Base-by-base conservation (phyloP, 2,329 filamentous ascomycete genomes). In the Xylariaceae sp. region DNA sequence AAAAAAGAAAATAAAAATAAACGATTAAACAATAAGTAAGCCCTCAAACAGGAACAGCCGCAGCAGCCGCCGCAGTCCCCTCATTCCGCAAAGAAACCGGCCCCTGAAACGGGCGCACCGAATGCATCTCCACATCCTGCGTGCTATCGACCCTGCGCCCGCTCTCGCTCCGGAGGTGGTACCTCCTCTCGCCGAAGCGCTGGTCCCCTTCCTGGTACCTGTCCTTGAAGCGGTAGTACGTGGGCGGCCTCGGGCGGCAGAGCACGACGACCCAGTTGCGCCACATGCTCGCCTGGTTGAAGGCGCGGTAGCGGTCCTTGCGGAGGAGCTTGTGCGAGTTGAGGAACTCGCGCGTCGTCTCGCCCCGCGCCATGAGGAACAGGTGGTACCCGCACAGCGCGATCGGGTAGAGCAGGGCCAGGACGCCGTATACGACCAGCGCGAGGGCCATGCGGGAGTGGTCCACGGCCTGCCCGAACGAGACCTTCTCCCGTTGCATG, bases 291-390 rank as follows among this genome's bases (percentile, higher is more conserved):
- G 81, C 82, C 56, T 94, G 88, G 2, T 81, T 89, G 54, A 94
- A 98, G 2, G 92, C 88, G 30, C 89, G 74, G 63, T 95, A 94
- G 9, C 92, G 80, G 60, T 98, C 90, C 53, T 84, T 83, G 66
- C 92, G 94, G 47, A 83, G 69, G 60, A 98, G 97, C 63, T 97
- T 97, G 64, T 95, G 88, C 4, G 85, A 89, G 64, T 94, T 95
- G 49, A 98, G 78, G 61, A 95, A 96, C 64, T 98, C 92, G 51
- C 92, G 76, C 1, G 92, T 98, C 0, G 90, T 98, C 68, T 98
- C 90, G 34, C 90, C 92, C 21, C 90, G 76, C 5, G 80, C 84
- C 67, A 94, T 88, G 30, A 98, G 73, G 66, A 94, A 96, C 32
- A 97, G 59, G 64, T 98, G 92, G 60, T 98, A 98, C 15, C 77